A percentile compares a stretch with the other conserved stretches of the same genome.
These are phyloP conservation scores for Seiridium cupressi DNA, from an alignment of 2,329 filamentous ascomycete genomes.

Conservation along the genomic window DNA sequence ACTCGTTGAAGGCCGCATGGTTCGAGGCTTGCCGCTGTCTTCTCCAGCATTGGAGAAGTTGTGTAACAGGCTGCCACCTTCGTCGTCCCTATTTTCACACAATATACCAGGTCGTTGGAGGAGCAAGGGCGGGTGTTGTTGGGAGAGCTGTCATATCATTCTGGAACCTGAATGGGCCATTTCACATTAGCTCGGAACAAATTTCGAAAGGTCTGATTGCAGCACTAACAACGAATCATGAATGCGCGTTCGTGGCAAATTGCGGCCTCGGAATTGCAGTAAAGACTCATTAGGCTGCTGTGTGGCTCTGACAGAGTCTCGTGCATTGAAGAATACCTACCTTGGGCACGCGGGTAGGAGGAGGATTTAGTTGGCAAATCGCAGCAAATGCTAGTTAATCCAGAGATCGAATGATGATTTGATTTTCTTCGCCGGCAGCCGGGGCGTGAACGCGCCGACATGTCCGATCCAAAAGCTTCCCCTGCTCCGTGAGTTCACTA, in stretches of 20 bases:
- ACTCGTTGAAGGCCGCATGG: constrained; percentile 53
- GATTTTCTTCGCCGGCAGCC: constrained; percentile 1
- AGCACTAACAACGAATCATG: constrained; percentile 1
- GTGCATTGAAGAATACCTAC: neutral
- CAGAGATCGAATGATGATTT: neutral
- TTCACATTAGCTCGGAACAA: neutral
- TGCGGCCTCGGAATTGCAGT: neutral
- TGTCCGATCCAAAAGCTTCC: neutral
- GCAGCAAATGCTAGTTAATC: too few relatives aligned
- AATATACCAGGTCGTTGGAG: neutral
- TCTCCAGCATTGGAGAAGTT: constrained; percentile 51
- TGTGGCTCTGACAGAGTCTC: neutral
- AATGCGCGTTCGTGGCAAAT: neutral
- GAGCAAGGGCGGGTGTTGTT: neutral
- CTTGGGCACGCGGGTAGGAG: neutral
- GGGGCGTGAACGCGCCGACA: neutral
- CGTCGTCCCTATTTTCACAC: neutral
- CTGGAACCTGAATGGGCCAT: neutral
- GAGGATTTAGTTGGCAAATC: too few relatives aligned
- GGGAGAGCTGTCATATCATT: neutral
- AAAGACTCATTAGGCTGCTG: neutral
- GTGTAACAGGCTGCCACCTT: constrained; percentile 1
- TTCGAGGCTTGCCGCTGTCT: constrained; percentile 55
- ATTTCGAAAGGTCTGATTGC: neutral
- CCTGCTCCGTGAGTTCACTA: neutral